phyloP scores from a whole-genome alignment of 371 early-diverging fungal genomes.

The Actinomortierella ambigua region DNA sequence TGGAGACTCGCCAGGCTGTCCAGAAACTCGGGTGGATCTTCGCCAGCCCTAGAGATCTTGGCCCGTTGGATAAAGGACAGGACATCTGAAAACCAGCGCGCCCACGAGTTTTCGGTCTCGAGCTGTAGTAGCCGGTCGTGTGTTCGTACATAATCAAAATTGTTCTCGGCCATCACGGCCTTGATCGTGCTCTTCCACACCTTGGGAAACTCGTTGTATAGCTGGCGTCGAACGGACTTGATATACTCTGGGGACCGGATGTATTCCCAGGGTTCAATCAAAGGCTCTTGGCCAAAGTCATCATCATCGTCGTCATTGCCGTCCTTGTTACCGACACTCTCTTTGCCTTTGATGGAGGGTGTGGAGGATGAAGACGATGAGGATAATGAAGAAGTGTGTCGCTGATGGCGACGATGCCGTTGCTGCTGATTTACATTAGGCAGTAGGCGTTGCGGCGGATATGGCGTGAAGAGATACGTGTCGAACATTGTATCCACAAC shows the following conservation, averaged over 20 bases:
- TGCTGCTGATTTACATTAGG: not conserved
- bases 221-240: constrained; percentile 14
- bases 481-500: no score
- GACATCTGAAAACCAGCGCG: constrained; percentile 8
- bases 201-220: constrained; percentile 40
- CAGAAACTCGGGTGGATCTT: constrained; percentile 33
- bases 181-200: constrained; percentile 59
- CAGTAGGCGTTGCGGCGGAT: constrained; percentile 35
- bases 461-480: no score
- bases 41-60: constrained; percentile 4
- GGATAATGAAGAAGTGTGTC: no score
- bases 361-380: no score
- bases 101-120: constrained; percentile 21
- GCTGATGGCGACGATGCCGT: no score
- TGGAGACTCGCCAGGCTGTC: constrained; percentile 41
- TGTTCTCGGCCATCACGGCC: constrained; percentile 63
- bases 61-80: constrained; percentile 5
- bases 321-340: no score
- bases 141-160: constrained; percentile 55
- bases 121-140: constrained; percentile 49
- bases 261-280: constrained; percentile 45
- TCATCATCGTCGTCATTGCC: no score
- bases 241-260: constrained; percentile 48
- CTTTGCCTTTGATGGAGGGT: constrained; percentile 45
- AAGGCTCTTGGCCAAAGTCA: not conserved